Evolutionary conservation across 179 eudicot genomes (phyloP), one percentile per base, ranked within the genome.

Genomic region (Silene coronaria): DNA sequence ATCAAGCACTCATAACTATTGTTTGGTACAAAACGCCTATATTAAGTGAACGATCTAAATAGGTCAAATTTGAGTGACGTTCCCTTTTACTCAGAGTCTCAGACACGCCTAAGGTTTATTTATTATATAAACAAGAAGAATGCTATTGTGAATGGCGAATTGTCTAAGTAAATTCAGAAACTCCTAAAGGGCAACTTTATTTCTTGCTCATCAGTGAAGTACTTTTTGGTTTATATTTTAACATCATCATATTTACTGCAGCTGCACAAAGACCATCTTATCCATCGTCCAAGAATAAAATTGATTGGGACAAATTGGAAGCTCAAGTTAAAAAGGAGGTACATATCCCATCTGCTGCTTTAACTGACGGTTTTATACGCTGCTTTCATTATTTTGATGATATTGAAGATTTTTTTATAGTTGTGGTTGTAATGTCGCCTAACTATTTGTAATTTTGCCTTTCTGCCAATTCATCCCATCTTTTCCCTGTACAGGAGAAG

Each of bases 231-330:
- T 13, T 48, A 48, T 48, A 48, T 48, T 48, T 22, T 66, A 13
- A 16, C 27, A 42, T 12, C 34, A 5, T n/a, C 48, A 30, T 61
- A 42, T 71, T 27, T 76, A 63, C 13, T 77, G 73, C 81, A 79
- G 87, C 73, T 73, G 67, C 77, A 64, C 84, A 80, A 46, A 85
- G 82, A 82, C 97, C 92, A 46, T 34, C 88, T 3, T 90, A 92
- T 74, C 99, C 99, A 42, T 91, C 99, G 66, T 95, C 99, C 36
- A 91, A 87, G 61, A 80, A 85, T 2, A 81, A 71, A 71, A 79
- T 82, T 7, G 99, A 95, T 75, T 92, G 99, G 97, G 97, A 95
- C 84, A 95, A 92, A 75, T 71, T 95, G 82, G 99, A 92, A 87
- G 99, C 91, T 67, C 45, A 85, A 77, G 73, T 83, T 73, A 79